phyloP scores from a whole-genome alignment of 805 yeast genomes.

The Starmerella powellii region DNA sequence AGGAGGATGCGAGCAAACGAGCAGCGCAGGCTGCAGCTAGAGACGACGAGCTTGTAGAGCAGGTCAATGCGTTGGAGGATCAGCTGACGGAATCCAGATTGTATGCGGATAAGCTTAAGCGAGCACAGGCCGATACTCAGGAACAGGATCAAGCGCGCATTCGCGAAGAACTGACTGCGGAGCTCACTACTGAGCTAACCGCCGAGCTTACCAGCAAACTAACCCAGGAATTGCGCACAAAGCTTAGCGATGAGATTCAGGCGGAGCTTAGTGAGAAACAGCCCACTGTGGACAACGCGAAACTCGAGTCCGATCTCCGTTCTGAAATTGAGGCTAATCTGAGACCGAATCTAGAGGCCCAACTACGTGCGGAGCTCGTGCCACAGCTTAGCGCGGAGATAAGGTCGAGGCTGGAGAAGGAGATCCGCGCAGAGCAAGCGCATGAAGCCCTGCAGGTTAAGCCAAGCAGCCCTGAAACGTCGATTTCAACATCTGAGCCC shows the following conservation, averaged over 20 bases:
- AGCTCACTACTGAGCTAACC: neutral
- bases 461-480: too few relatives aligned
- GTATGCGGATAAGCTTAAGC: neutral
- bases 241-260: neutral
- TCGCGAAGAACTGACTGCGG: neutral
- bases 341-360: neutral
- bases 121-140: neutral
- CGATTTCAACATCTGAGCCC: too few relatives aligned
- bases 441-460: neutral
- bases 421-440: neutral
- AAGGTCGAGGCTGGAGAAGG: neutral
- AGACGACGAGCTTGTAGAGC: constrained; percentile 21
- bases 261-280: neutral
- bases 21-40: constrained; percentile 15
- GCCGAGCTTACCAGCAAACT: neutral
- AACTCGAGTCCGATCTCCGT: constrained; percentile 2
- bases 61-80: constrained; percentile 22
- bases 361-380: neutral
- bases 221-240: neutral
- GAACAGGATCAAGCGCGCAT: neutral
- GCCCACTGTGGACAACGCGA: too few relatives aligned
- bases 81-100: constrained; percentile 15
- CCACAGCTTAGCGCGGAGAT: neutral
- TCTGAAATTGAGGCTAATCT: neutral
- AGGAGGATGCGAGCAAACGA: neutral